These are phyloP conservation scores for Ustilago xerochloae DNA, from an alignment of 1,284 basidiomycete species.

Conservation along the genomic window DNA sequence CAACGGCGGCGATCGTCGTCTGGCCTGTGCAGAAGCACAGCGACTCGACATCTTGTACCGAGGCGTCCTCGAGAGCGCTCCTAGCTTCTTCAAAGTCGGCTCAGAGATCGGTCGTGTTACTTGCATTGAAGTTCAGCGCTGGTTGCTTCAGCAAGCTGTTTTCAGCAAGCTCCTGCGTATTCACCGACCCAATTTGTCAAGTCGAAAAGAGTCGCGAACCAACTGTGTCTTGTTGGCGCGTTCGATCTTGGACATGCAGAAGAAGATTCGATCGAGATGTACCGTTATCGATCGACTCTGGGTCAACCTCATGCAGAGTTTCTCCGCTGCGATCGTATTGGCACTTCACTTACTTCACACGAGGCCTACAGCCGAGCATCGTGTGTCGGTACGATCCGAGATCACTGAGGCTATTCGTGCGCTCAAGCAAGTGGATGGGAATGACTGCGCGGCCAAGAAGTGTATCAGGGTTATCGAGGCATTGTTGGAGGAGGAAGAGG, in stretches of 20 bases:
- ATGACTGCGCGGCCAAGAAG: conserved; percentile 47
- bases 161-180: conserved; percentile 63
- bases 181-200: conserved; percentile 57
- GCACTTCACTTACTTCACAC: conserved; percentile 63
- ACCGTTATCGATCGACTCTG: conserved; percentile 61
- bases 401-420: conserved; percentile 61
- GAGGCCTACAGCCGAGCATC: conserved; percentile 37
- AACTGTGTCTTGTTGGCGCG: conserved; percentile 63
- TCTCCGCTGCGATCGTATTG: conserved; percentile 63
- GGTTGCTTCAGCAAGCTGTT: conserved; percentile 62
- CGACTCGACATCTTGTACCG: conserved; percentile 55
- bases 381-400: conserved; percentile 57
- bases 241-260: conserved; percentile 63
- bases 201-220: conserved; percentile 49
- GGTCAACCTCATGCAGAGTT: conserved; percentile 59
- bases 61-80: conserved; percentile 51
- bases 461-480: conserved; percentile 63
- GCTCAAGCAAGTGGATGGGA: conserved; percentile 54
- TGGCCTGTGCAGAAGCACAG: conserved; percentile 44
- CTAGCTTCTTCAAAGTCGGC: conserved; percentile 59
- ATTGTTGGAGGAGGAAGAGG: conserved; percentile 63
- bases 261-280: conserved; percentile 56
- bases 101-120: conserved; percentile 49
- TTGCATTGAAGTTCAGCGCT: conserved; percentile 61
- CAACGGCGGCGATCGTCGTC: conserved; percentile 32